Conservation (phyloP, 106 monocot genomes). For the Triglochin maritima region DNA sequence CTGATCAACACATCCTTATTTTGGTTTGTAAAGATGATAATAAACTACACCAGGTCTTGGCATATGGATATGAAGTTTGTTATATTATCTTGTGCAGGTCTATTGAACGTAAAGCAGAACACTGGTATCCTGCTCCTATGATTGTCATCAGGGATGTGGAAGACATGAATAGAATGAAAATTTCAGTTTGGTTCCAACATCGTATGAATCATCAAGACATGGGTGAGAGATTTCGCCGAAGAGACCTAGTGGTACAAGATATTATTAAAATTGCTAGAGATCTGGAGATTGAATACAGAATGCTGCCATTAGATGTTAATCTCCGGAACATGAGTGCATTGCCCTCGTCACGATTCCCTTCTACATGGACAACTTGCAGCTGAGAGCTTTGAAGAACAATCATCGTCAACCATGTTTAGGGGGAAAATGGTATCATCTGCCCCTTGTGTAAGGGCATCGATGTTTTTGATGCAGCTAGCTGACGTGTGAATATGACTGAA, state of each 20-base stretch:
- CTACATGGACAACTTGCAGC: constrained; percentile 35
- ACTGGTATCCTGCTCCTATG: constrained; percentile 52
- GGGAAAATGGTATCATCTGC: too few relatives aligned
- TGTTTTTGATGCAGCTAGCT: too few relatives aligned
- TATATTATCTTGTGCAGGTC: constrained; percentile 28
- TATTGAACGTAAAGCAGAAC: constrained; percentile 57
- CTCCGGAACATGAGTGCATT: constrained; percentile 43
- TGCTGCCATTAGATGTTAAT: constrained; percentile 71
- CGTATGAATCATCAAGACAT: constrained; percentile 77
- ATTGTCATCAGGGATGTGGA: constrained; percentile 80
- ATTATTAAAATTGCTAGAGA: constrained; percentile 62
- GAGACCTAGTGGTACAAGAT: constrained; percentile 66
- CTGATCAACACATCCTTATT: too few relatives aligned
- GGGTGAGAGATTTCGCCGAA: constrained; percentile 54
- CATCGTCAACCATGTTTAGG: too few relatives aligned
- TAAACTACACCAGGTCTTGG: too few relatives aligned
- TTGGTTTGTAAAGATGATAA: too few relatives aligned
- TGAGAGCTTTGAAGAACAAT: too few relatives aligned
- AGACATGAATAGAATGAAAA: constrained; percentile 63
- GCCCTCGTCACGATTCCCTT: constrained; percentile 41
- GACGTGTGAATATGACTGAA: too few relatives aligned
- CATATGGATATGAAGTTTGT: too few relatives aligned
- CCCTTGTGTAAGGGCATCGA: too few relatives aligned
- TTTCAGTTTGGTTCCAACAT: constrained; percentile 74
- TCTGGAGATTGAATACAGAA: constrained; percentile 69